A percentile compares a stretch with the other conserved stretches of the same genome.
Conservation (phyloP, 768 basidiomycete species). For the Lactarius tabidus region DNA sequence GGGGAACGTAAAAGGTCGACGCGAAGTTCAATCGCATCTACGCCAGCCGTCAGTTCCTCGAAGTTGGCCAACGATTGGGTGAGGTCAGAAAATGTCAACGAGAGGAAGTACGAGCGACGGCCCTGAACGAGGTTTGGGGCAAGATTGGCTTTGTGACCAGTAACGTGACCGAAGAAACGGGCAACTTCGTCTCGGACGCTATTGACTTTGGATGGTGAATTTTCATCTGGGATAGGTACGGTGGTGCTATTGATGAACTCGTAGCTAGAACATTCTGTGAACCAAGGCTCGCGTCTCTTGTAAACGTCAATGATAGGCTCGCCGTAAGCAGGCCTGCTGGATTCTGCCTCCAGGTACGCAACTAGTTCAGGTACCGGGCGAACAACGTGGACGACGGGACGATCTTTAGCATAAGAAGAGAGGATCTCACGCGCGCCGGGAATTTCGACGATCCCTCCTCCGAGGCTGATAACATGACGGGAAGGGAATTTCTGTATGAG, state of each 20-base stretch:
- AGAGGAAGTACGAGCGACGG: slow-evolving; percentile 85
- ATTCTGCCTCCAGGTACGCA: slow-evolving; percentile 71
- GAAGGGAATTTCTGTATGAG: slow-evolving; percentile 54
- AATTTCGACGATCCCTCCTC: slow-evolving; percentile 93
- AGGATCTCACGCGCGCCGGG: slow-evolving; percentile 68
- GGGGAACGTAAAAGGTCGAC: slow-evolving; percentile 77
- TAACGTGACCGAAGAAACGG: slow-evolving; percentile 88
- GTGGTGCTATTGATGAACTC: slow-evolving; percentile 77
- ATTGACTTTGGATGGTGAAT: slow-evolving; percentile 26
- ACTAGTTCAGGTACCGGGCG: slow-evolving; percentile 80
- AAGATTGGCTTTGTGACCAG: slow-evolving; percentile 64
- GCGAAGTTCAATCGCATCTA: slow-evolving; percentile 90
- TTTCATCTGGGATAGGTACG: slow-evolving; percentile 24
- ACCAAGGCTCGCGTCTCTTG: slow-evolving; percentile 82
- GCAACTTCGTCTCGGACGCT: slow-evolving; percentile 57
- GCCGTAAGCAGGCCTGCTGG: slow-evolving; percentile 80
- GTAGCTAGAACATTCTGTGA: slow-evolving; percentile 71
- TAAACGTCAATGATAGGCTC: slow-evolving; percentile 85
- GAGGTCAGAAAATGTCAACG: slow-evolving; percentile 88
- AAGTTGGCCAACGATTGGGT: slow-evolving; percentile 62
- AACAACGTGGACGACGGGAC: slow-evolving; percentile 80
- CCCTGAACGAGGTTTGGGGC: slow-evolving; percentile 49
- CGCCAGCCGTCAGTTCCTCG: slow-evolving; percentile 72
- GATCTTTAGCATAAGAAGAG: slow-evolving; percentile 55
- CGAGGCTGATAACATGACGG: slow-evolving; percentile 80